These are phyloP conservation scores for Monosporascus sp. DNA, from an alignment of 2,329 filamentous ascomycete genomes.

Conservation along the genomic window DNA sequence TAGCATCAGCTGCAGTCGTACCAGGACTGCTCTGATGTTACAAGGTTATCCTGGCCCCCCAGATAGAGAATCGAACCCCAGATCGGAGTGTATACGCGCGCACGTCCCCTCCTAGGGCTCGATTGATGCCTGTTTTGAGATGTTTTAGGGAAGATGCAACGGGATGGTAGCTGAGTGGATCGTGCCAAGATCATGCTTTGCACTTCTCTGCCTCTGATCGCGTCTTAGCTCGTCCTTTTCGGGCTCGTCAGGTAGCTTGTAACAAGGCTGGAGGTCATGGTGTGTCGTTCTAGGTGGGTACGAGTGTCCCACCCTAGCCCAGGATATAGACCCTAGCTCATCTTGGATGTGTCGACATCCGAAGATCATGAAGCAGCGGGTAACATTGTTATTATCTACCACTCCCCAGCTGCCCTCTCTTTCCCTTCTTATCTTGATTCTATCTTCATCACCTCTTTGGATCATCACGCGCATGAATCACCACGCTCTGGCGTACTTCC, in stretches of 20 bases:
- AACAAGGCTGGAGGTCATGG: constrained; percentile 35
- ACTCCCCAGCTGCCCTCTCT: constrained; percentile 20
- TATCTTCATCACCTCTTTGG: constrained; percentile 29
- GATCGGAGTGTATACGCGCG: background rate
- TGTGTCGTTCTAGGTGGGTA: constrained; percentile 23
- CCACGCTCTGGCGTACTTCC: constrained; percentile 27
- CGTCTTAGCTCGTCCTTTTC: constrained; percentile 27
- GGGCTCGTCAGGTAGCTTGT: constrained; percentile 26
- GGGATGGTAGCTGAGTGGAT: constrained; percentile 24
- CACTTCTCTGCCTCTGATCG: constrained; percentile 19
- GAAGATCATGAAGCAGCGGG: constrained; percentile 28
- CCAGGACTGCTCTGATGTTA: background rate
- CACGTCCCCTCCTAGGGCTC: constrained; percentile 9
- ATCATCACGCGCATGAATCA: constrained; percentile 22
- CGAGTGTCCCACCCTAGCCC: constrained; percentile 26
- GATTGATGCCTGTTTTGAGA: constrained; percentile 19
- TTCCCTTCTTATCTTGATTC: constrained; percentile 32
- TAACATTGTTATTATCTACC: constrained; percentile 33
- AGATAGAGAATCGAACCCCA: background rate
- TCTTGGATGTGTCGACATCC: constrained; percentile 28
- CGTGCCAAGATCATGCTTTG: constrained; percentile 30
- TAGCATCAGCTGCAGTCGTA: background rate
- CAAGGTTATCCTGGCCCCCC: background rate
- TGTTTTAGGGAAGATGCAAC: constrained; percentile 23
- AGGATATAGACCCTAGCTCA: constrained; percentile 26